Evolutionary conservation across 306 rosid genomes (phyloP).

Genomic region (Gastrolobium bilobum): DNA sequence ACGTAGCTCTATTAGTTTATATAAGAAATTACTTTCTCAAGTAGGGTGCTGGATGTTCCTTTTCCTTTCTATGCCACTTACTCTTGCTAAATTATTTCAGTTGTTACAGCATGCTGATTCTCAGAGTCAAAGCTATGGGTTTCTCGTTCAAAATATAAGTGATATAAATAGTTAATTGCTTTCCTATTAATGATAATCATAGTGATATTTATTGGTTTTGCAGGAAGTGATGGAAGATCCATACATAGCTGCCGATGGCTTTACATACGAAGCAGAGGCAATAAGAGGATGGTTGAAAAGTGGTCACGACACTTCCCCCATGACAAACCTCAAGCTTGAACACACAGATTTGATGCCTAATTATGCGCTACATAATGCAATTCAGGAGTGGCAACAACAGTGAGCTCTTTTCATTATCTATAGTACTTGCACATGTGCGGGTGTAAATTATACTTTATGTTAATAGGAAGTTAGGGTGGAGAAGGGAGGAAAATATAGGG

Average conservation of each 20-base stretch:
- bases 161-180: conserved; percentile 2
- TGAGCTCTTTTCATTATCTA: conserved; percentile 45
- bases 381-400: conserved; percentile 88
- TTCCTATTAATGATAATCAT: conserved; percentile 35
- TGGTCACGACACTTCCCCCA: conserved; percentile 93
- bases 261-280: conserved; percentile 93
- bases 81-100: neutral
- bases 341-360: conserved; percentile 88
- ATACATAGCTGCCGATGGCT: conserved; percentile 95
- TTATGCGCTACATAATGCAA: conserved; percentile 87
- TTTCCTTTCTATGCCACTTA: conserved; percentile 7
- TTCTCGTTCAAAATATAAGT: neutral
- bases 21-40: conserved; percentile 6
- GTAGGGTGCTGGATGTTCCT: conserved; percentile 9
- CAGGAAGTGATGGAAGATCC: conserved; percentile 97
- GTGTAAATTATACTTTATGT: conserved; percentile 27
- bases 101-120: conserved; percentile 6
- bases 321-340: conserved; percentile 94
- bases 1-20: neutral
- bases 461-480: conserved; percentile 21
- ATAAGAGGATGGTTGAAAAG: conserved; percentile 89
- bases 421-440: conserved; percentile 44
- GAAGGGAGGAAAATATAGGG: conserved; percentile 34
- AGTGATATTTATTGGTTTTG: conserved; percentile 46
- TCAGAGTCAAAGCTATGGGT: neutral